phyloP scores from a whole-genome alignment of 176 grass and related monocot genomes.

The Miscanthus lutarioriparius region DNA sequence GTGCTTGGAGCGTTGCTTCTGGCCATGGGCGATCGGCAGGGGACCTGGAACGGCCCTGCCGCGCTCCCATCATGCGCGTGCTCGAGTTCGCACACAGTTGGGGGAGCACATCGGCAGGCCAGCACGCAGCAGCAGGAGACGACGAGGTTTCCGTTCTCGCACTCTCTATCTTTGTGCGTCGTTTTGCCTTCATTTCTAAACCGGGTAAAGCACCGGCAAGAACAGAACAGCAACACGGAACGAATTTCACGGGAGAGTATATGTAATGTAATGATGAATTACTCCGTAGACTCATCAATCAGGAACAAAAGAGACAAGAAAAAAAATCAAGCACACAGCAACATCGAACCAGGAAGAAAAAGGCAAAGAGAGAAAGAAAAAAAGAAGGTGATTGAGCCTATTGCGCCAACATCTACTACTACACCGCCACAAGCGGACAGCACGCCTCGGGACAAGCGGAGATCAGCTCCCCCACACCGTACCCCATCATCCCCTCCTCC shows the following conservation, averaged over 20 bases:
- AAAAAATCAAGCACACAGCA: conserved; percentile 21
- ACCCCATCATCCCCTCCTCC: not conserved
- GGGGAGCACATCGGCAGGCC: not conserved
- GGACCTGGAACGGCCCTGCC: not conserved
- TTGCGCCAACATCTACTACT: conserved; percentile 79
- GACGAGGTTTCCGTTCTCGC: not conserved
- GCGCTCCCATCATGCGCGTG: not conserved
- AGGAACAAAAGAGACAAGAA: not conserved
- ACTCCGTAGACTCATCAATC: not conserved
- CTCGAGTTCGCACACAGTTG: not conserved
- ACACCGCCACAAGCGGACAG: conserved; percentile 42
- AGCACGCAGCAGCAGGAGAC: not conserved
- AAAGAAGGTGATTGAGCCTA: conserved; percentile 77
- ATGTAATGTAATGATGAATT: conserved; percentile 27
- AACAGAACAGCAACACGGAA: not conserved
- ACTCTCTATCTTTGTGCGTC: not conserved
- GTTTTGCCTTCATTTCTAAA: conserved; percentile 18
- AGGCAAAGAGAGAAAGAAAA: not conserved
- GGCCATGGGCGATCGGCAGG: not conserved
- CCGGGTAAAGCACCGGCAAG: not conserved
- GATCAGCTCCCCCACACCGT: conserved; percentile 31
- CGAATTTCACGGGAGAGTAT: conserved; percentile 34
- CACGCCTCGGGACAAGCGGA: conserved; percentile 41
- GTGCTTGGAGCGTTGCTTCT: conserved; percentile 20
- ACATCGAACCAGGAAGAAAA: conserved; percentile 17